Base-by-base conservation (phyloP, 1,139 yeast species). In the Kurtzmaniella quercitrusa region DNA sequence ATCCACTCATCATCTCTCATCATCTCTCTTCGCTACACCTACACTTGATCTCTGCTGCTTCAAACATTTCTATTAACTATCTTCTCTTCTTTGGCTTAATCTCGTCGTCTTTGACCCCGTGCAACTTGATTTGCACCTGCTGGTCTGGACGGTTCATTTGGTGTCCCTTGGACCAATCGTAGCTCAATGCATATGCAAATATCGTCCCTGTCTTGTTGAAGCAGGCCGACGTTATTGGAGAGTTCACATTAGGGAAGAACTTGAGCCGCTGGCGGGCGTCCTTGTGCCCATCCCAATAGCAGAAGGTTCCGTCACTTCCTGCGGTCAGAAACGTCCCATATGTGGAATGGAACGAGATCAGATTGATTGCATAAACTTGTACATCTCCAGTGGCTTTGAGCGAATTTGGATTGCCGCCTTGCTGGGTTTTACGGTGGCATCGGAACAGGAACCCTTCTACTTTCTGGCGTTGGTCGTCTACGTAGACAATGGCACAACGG, bases 101-200 rank as follows among this genome's bases (percentile, higher is more conserved):
- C 62, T 93, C 98, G 42, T 81, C 93, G 46, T 89, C 97, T 50
- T 81, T 82, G 19, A 86, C 81, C 7, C 93, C 83, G 64, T 93
- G 98, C 45, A 93, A 70, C 65, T 88, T 85, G 50, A 93, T 81
- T 48, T 79, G 73, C 51, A 78, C 85, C 14, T 95, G 91, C 56
- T 81, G 81, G 50, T 83, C 89, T 2, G 81, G 85, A 42, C 82
- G 79, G 67, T 88, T 89, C 54, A 78, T 86, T 60, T 77, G 82
- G 62, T 85, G 75, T 8, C 98, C 98, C 60, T 85, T 87, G 47
- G 89, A 79, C 98, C 98, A 93, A 60, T 93, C 98, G 65, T 93
- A 93, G 53, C 96, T 83, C 49, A 88, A 64, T 1, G 98, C 96
- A 62, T 93, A 90, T 14, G 98, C 98, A 62, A 87, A 84, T 15